Evolutionary conservation across 345 rosid species (phyloP).

Genomic region (Passiflora organensis): DNA sequence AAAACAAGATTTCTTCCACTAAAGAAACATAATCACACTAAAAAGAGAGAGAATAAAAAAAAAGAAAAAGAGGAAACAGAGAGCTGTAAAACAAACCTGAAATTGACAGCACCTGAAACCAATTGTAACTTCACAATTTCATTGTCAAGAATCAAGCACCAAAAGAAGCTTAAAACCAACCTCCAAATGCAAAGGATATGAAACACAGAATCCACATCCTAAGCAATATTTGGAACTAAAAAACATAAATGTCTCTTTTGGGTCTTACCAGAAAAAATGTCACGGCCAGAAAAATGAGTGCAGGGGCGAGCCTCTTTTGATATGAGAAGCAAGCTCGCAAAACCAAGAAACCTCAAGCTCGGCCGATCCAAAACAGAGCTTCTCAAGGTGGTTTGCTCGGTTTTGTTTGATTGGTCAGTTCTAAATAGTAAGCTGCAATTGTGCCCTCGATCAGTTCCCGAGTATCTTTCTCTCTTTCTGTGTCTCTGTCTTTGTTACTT

Average conservation of each 20-base stretch:
- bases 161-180: background rate
- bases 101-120: background rate
- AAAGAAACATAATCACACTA: background rate
- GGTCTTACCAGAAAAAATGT: background rate
- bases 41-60: too few species aligned
- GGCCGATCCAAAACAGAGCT: background rate
- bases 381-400: too few species aligned
- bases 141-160: too few species aligned
- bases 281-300: background rate
- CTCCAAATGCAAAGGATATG: background rate
- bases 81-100: background rate
- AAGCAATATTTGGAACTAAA: background rate
- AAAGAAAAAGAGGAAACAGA: background rate
- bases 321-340: background rate
- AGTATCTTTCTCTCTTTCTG: background rate
- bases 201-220: background rate
- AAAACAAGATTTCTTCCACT: background rate
- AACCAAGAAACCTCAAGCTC: too few species aligned
- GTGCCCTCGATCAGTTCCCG: conserved; percentile 15
- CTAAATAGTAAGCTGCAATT: background rate
- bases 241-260: background rate
- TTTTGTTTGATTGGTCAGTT: background rate
- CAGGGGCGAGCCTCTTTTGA: background rate
- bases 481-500: background rate
- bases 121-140: too few species aligned